Conservation (phyloP, 1,284 basidiomycete species). For the Austroboletus olivaceoglutinosus region DNA sequence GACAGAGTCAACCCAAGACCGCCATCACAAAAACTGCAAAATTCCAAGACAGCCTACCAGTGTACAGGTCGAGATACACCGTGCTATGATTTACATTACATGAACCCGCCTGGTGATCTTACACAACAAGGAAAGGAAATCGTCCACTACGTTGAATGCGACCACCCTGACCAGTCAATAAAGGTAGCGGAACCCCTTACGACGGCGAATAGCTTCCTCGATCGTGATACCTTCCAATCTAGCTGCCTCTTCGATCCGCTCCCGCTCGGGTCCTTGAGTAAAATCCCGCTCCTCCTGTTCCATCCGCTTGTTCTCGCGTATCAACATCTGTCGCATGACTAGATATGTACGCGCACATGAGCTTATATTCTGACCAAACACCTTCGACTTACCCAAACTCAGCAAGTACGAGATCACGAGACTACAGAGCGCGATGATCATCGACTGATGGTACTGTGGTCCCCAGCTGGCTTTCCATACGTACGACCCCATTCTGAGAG, state of each 20-base stretch:
- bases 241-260: slow-evolving; percentile 49
- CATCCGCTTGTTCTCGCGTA: slow-evolving; percentile 44
- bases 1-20: too few relatives aligned
- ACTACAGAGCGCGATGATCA: slow-evolving; percentile 45
- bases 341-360: neutral
- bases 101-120: too few relatives aligned
- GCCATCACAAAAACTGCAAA: too few relatives aligned
- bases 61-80: too few relatives aligned
- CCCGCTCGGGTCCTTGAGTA: slow-evolving; percentile 39
- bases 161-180: slow-evolving; percentile 2
- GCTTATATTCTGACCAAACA: neutral
- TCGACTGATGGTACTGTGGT: slow-evolving; percentile 50
- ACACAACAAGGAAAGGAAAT: too few relatives aligned
- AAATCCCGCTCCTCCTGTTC: slow-evolving; percentile 45
- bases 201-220: slow-evolving; percentile 48
- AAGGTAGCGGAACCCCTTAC: slow-evolving; percentile 49
- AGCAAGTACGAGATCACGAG: slow-evolving; percentile 39
- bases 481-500: slow-evolving; percentile 47
- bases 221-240: slow-evolving; percentile 50
- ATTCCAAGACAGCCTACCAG: too few relatives aligned
- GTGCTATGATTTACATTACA: too few relatives aligned
- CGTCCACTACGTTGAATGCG: too few relatives aligned
- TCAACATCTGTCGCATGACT: slow-evolving; percentile 49
- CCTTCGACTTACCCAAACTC: slow-evolving; percentile 34
- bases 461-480: slow-evolving; percentile 52